Evolutionary conservation across 305 asterid genomes (phyloP).

Genomic region (Caryopteris hybrid): DNA sequence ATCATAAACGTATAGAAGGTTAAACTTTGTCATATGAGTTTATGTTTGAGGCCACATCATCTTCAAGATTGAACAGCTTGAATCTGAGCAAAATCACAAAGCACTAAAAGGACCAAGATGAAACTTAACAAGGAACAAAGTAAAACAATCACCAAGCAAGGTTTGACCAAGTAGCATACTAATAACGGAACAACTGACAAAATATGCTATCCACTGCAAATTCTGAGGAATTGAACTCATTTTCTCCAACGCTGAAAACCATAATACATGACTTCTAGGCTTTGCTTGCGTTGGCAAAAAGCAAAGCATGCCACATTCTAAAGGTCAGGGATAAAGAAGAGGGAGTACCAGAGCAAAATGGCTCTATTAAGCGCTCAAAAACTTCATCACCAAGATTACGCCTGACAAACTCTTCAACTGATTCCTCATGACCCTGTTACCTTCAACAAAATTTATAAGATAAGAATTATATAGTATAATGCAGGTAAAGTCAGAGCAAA

Average conservation of each 20-base stretch:
- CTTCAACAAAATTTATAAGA: constrained; percentile 30
- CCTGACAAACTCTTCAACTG: constrained; percentile 92
- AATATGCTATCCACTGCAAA: neutral
- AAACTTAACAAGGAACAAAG: neutral
- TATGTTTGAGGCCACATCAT: neutral
- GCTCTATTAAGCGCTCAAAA: constrained; percentile 95
- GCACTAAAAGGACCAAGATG: neutral
- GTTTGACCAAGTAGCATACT: neutral
- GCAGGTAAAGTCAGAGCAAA: neutral
- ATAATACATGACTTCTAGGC: neutral
- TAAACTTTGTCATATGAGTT: neutral
- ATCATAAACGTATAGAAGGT: neutral
- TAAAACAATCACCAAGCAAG: neutral
- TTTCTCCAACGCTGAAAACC: neutral
- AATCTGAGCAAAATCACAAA: neutral
- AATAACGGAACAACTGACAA: neutral
- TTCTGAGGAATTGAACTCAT: neutral
- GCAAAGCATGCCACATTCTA: constrained; percentile 4
- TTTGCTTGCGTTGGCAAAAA: neutral
- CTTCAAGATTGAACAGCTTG: neutral
- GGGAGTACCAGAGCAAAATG: constrained; percentile 87
- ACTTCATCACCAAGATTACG: constrained; percentile 92
- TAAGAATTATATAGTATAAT: constrained; percentile 20
- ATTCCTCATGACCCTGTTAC: constrained; percentile 92
- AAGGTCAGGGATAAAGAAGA: neutral